Evolutionary conservation across 768 basidiomycete genomes (phyloP), one percentile per base, ranked within the genome.

Genomic region (Auriscalpium vulgare): DNA sequence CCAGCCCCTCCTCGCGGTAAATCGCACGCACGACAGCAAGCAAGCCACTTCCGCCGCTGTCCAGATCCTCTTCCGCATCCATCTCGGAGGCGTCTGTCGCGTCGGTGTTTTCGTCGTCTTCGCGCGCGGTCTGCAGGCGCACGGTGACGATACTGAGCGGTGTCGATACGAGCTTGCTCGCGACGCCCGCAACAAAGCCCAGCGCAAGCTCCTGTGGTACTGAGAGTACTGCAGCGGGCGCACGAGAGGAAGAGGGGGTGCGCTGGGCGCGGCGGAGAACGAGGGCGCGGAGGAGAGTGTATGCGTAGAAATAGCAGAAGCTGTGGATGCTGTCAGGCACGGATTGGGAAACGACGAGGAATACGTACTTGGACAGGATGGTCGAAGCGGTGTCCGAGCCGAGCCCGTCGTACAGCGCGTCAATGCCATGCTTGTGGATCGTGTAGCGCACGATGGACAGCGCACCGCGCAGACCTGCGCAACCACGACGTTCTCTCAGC

Each of bases 301-400:
- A 83, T 58, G 78, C 73, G 57, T 81, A 81, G 59, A 81, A 83
- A 62, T 82, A 84, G 53, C 83, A 70, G 61, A 84, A 83, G 63
- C 81, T 82, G 54, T 14, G 46, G 36, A 23, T 17, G 17, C n/a
- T 36, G 29, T 44, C 10, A 21, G 40, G 19, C 9, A 29, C 3
- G 17, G 8, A 13, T 17, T 8, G 10, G 13, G 35, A 43, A 36
- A 35, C 19, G n/a, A 53, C 34, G 37, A 38, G 43, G 5, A 21
- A 40, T 17, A 60, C 74, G 51, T 55, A 81, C 81, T 78, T 82
- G 11, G 80, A 81, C 1, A 84, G 56, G 2, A 80, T 51, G 0
- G 80, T 83, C 13, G 80, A 78, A 38, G 75, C 74, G 1, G 80
- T 75, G 65, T 86, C 83, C 2, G 78, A 68, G 6, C 62, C 67